phyloP scores from a whole-genome alignment of 2,329 filamentous ascomycete species.

The Clonostachys rhizophaga region DNA sequence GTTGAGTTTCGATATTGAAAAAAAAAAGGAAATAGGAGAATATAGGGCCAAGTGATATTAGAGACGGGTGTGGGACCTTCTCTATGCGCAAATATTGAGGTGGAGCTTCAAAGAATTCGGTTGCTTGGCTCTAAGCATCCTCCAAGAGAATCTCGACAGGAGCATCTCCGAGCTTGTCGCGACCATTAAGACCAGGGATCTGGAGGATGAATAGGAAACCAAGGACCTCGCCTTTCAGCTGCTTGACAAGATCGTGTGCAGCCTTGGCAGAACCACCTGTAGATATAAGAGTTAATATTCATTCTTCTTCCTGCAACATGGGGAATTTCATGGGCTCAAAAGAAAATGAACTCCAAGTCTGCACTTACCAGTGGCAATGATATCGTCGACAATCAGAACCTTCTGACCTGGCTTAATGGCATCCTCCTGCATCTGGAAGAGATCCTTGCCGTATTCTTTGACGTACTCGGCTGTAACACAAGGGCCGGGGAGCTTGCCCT shows the following conservation, averaged over 20 bases:
- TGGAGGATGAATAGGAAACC: slow-evolving; percentile 96
- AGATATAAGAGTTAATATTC: slow-evolving; percentile 4
- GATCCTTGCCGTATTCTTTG: slow-evolving; percentile 95
- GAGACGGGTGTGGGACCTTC: no score
- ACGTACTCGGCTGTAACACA: slow-evolving; percentile 81
- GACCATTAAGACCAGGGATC: slow-evolving; percentile 87
- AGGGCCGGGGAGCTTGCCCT: slow-evolving; percentile 90
- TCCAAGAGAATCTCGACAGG: slow-evolving; percentile 81
- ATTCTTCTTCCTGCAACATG: not conserved
- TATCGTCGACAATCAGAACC: slow-evolving; percentile 92
- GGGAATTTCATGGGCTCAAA: not conserved
- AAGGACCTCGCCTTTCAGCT: slow-evolving; percentile 80
- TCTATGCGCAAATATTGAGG: no score
- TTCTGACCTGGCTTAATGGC: slow-evolving; percentile 81
- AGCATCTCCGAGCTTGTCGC: slow-evolving; percentile 75
- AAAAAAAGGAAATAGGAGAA: no score
- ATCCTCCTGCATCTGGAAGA: slow-evolving; percentile 92
- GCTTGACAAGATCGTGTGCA: slow-evolving; percentile 78
- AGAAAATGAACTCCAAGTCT: not conserved
- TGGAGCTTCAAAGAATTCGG: no score
- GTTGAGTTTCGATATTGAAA: no score
- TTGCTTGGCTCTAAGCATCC: slow-evolving; percentile 23
- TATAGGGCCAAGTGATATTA: no score
- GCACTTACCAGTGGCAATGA: slow-evolving; percentile 89
- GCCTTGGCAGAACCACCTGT: slow-evolving; percentile 87